A percentile compares a stretch with the other conserved stretches of the same genome.
Evolutionary conservation across 2,329 filamentous ascomycete species (phyloP).

Genomic region (Juglanconis sp.): DNA sequence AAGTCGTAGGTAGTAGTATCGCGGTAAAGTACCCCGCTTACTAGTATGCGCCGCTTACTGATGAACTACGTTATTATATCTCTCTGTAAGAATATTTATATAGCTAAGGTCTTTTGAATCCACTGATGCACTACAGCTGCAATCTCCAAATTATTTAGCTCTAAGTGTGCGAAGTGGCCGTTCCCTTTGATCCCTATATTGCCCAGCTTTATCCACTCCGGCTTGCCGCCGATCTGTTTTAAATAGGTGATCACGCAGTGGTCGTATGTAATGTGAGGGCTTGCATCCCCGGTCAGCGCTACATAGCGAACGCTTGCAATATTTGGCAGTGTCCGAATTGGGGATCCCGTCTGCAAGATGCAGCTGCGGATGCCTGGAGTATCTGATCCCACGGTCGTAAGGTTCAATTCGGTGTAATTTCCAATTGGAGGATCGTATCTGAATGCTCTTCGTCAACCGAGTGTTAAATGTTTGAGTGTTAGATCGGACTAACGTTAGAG

Average conservation of each 20-base stretch:
- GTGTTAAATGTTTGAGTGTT: background rate
- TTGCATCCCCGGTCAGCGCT: constrained; percentile 35
- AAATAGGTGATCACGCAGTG: constrained; percentile 49
- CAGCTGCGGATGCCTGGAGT: background rate
- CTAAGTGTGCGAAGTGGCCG: constrained; percentile 47
- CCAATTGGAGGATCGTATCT: background rate
- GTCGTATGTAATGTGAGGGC: constrained; percentile 51
- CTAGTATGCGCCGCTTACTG: too few relatives aligned
- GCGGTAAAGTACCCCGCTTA: too few relatives aligned
- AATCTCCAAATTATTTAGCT: constrained; percentile 36
- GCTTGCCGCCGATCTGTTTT: constrained; percentile 42
- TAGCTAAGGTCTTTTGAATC: background rate
- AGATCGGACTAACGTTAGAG: constrained; percentile 45
- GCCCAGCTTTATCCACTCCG: constrained; percentile 41
- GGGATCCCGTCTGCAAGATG: background rate
- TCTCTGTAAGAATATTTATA: too few relatives aligned
- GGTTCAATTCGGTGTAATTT: background rate
- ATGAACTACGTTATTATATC: too few relatives aligned
- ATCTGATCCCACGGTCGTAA: background rate
- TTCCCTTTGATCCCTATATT: constrained; percentile 46
- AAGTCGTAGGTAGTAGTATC: too few relatives aligned
- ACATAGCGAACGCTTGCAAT: background rate
- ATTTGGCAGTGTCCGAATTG: background rate
- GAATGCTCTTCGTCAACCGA: background rate
- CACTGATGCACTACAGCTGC: constrained; percentile 7